A percentile compares a stretch with the other conserved stretches of the same genome.
phyloP scores from a whole-genome alignment of 208 protist species.

The Wallacemonas sp. region DNA sequence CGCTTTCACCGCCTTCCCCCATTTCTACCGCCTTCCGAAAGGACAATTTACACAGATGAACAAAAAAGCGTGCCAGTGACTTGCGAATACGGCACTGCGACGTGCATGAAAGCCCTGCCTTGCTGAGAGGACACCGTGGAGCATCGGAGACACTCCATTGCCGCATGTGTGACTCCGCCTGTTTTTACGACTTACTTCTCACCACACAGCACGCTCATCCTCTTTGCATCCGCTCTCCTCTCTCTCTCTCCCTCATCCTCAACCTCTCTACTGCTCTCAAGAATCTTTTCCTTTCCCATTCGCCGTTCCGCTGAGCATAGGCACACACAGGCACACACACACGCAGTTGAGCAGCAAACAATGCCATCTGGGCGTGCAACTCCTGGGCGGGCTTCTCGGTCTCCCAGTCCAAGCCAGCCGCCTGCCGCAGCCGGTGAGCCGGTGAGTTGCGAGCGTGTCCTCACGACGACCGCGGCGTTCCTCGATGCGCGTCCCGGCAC shows the following conservation, averaged over 20 bases:
- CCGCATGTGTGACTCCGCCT: no score
- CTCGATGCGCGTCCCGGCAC: neutral
- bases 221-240: neutral
- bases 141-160: no score
- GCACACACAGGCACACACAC: no score
- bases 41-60: no score
- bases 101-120: no score
- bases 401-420: conserved; percentile 4
- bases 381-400: neutral
- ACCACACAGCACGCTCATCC: no score
- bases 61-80: no score
- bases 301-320: neutral
- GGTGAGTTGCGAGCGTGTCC: conserved; percentile 7
- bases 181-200: no score
- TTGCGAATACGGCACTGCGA: no score
- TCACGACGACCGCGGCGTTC: neutral
- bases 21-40: no score
- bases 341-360: neutral
- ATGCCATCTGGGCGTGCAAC: neutral
- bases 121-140: no score
- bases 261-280: neutral
- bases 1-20: no score
- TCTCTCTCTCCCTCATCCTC: conserved; percentile 19
- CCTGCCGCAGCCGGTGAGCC: neutral
- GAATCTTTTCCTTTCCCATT: neutral